Evolutionary conservation across 495 filamentous ascomycete genomes (phyloP), one percentile per base, ranked within the genome.

Genomic region (Jackrogersella minutella): DNA sequence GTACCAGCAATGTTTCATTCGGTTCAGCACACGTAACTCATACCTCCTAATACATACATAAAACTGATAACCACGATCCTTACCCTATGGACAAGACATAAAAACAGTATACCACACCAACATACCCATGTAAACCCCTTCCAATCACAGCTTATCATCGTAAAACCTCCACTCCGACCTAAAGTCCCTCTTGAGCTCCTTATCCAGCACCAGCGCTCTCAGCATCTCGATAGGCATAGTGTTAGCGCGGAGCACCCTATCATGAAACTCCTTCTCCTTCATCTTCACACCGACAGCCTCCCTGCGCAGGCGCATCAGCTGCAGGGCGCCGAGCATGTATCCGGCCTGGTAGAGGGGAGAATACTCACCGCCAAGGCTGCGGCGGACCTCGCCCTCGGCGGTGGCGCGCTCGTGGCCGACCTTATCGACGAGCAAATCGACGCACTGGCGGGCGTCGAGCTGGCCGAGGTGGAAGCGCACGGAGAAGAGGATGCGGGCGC

Each of bases 331-430:
- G 1, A 84, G 69, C 80, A 83, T 81, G 59, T 85, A 84, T 2
- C 80, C 82, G 5, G 79, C 81, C 66, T 84, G 81, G 66, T 85
- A 85, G 8, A 84, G 60, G 6, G 83, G 81, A 1, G 75, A 73
- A 52, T 84, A 85, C 34, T 78, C 78, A 13, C 77, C 78, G 44
- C 76, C 79, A 14, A 82, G 69, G 10, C 76, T 78, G 5, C 83
- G 69, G n/a, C 83, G 74, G 2, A 85, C 81, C 60, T 84, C 83
- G 21, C 81, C 83, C 68, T 85, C 81, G 5, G 83, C 83, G n/a
- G 82, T 84, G 1, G 78, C 76, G n/a, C 81, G 68, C 68, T 85
- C 82, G 66, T 85, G 83, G 14, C 83, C 83, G 0, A 83, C 82
- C 41, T 63, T 70, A 9, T 76, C 63, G 10, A 80, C 77, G 9